Evolutionary conservation across 208 protist genomes (phyloP).

Genomic region (Trypanosoma melophagium): DNA sequence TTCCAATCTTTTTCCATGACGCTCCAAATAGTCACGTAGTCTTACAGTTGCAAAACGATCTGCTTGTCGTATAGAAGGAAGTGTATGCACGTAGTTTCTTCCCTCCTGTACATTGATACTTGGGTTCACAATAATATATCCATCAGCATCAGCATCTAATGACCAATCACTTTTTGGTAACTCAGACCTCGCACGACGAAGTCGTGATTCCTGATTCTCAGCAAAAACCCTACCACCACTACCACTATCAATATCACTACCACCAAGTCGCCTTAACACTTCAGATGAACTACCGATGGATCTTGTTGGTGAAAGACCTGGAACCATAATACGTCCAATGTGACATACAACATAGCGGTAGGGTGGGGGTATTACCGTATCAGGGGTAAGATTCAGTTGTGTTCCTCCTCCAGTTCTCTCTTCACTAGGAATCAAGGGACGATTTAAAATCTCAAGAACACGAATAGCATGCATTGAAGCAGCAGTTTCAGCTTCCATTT

Average conservation of each 20-base stretch:
- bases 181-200: conserved; percentile 21
- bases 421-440: conserved; percentile 14
- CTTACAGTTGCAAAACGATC: conserved; percentile 51
- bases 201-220: neutral
- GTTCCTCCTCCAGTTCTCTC: neutral
- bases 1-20: conserved; percentile 71
- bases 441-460: conserved; percentile 48
- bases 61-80: conserved; percentile 62
- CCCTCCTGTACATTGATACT: conserved; percentile 23
- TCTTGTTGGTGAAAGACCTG: conserved; percentile 30
- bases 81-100: conserved; percentile 78
- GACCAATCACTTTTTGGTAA: conserved; percentile 62
- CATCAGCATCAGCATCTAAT: conserved; percentile 53
- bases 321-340: conserved; percentile 51
- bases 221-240: too few relatives aligned
- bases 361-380: conserved; percentile 14
- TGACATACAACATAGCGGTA: conserved; percentile 34
- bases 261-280: conserved; percentile 4
- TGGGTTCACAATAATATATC: conserved; percentile 71
- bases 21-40: conserved; percentile 84
- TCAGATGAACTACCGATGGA: neutral
- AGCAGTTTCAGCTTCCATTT: conserved; percentile 48
- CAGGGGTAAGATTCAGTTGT: conserved; percentile 15
- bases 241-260: neutral
- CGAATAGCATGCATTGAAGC: conserved; percentile 77